Base-by-base conservation (phyloP, 495 filamentous ascomycete species). In the Parachaetomium inaequale region DNA sequence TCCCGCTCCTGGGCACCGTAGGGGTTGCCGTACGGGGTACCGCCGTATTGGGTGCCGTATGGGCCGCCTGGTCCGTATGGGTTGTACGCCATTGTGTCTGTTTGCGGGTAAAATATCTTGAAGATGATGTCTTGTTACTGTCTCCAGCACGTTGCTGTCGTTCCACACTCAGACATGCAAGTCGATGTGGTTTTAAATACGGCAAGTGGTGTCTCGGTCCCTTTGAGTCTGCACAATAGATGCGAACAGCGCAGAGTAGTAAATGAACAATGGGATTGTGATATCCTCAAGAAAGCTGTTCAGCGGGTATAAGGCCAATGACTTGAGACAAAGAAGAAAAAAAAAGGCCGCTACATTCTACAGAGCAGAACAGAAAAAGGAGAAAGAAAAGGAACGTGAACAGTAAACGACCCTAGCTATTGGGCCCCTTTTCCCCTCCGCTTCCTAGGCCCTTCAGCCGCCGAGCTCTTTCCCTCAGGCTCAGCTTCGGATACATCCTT, bases 401-500 rank as follows among this genome's bases (percentile, higher is more conserved):
- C 1, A 17, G 21, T 26, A 23, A 40, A 8, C 19, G 19, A 11
- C 42, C 42, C 42, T 4, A 46, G 19, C 19, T 23, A 46, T 6
- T n/a, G 42, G 8, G 42, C n/a, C n/a, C 21, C 14, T 7, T 45
- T 32, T 15, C 52, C 59, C 43, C n/a, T 61, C 31, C 64, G 58
- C 25, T 58, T 59, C 50, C 65, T 62, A 15, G 46, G 42, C 40
- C 59, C 59, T 15, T 45, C 49, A 10, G 34, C 1, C 29, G 19
- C 59, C 12, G 3, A 47, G 2, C 26, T 28, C 45, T 36, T 14
- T 19, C 38, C 29, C 45, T 55, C 50, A 11, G 55, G 7, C 49
- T 62, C 46, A 31, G 55, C 31, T 19, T 50, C 60, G 25, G 34
- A 60, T 21, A 71, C 70, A n/a, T 76, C 73, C 57, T 72, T 72